Evolutionary conservation across 2,329 filamentous ascomycete genomes (phyloP).

Genomic region (Talaromyces piceae): DNA sequence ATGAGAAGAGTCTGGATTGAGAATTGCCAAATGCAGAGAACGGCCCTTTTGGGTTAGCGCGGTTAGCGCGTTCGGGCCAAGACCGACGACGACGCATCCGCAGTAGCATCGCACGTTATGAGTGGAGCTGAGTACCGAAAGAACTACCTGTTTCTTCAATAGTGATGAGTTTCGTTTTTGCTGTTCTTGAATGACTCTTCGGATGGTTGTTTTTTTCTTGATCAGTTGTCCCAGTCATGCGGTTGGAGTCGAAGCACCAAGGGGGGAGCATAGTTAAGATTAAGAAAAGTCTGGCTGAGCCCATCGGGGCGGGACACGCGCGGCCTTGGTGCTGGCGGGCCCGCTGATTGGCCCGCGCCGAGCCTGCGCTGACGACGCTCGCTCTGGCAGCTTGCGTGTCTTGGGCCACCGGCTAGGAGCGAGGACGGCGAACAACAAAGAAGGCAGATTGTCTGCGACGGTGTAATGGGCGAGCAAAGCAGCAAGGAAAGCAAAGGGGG

Average conservation of each 20-base stretch:
- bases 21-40: too few species aligned
- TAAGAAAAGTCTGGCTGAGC: not conserved
- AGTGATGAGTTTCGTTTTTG: not conserved
- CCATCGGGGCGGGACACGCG: conserved; percentile 4
- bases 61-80: not conserved
- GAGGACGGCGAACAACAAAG: not conserved
- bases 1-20: too few species aligned
- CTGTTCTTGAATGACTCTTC: too few species aligned
- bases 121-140: not conserved
- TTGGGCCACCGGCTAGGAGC: not conserved
- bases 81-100: not conserved
- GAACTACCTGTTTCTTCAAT: not conserved
- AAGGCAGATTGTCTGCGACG: too few species aligned
- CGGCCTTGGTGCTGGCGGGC: conserved; percentile 1
- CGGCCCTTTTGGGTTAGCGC: not conserved
- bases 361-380: conserved; percentile 11
- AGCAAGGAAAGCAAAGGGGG: too few species aligned
- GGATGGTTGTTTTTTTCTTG: too few species aligned
- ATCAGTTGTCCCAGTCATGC: too few species aligned
- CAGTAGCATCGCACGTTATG: not conserved
- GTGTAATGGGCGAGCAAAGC: too few species aligned
- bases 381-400: conserved; percentile 11
- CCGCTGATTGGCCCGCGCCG: conserved; percentile 3
- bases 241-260: not conserved
- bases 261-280: too few species aligned